A percentile compares a stretch with the other conserved stretches of the same genome.
Evolutionary conservation across 1,139 yeast genomes (phyloP).

Genomic region (Blastobotrys indianensis): DNA sequence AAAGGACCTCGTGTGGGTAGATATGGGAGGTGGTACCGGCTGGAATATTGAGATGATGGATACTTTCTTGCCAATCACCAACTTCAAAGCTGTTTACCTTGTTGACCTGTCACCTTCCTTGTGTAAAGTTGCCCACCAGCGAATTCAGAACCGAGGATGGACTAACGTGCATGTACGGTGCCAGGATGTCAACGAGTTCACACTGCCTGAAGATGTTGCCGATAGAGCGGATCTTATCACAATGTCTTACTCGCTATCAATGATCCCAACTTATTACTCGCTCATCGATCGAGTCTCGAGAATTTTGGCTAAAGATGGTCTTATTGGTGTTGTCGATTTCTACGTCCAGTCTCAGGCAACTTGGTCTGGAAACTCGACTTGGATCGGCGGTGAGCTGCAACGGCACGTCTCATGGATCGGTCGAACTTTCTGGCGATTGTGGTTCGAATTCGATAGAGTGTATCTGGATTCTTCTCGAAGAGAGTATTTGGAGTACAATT

Average conservation of each 20-base stretch:
- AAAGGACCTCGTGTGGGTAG: constrained; percentile 61
- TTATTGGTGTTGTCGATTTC: constrained; percentile 69
- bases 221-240: constrained; percentile 58
- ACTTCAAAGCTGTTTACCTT: constrained; percentile 61
- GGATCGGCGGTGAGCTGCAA: constrained; percentile 60
- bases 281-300: constrained; percentile 65
- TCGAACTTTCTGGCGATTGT: constrained; percentile 76
- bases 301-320: constrained; percentile 50
- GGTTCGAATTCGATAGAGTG: constrained; percentile 84
- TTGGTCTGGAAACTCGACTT: background rate
- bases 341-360: constrained; percentile 46
- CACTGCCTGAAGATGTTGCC: constrained; percentile 31
- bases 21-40: constrained; percentile 83
- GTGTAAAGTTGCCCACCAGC: constrained; percentile 60
- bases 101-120: constrained; percentile 74
- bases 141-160: constrained; percentile 54
- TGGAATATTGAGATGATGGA: constrained; percentile 75
- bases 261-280: constrained; percentile 79
- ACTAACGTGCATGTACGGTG: constrained; percentile 61
- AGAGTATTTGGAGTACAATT: constrained; percentile 73
- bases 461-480: constrained; percentile 75
- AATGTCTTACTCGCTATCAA: constrained; percentile 71
- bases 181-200: constrained; percentile 71
- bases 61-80: constrained; percentile 43
- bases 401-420: constrained; percentile 72